Evolutionary conservation across 2,329 filamentous ascomycete species (phyloP), one percentile per base, ranked within the genome.

Genomic region (Alternaria sp.): DNA sequence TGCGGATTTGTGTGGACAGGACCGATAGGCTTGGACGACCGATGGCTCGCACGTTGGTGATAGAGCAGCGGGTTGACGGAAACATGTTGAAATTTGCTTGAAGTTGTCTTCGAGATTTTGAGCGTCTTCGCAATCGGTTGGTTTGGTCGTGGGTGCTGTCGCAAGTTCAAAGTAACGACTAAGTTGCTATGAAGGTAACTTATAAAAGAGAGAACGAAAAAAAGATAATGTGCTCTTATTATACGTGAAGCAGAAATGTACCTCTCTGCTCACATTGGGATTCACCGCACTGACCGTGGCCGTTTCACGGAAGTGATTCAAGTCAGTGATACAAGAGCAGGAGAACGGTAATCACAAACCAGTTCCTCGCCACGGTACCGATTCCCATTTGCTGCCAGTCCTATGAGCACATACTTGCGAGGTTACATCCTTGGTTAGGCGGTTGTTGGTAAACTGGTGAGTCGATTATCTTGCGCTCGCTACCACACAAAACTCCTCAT

Each of bases 1-100:
- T 30, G 32, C 51, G 43, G 18, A 32, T 51, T 46, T 59, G 51
- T 18, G 34, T 38, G 48, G 53, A 38, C 14, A 54, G 39, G 6
- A 41, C n/a, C 24, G 38, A 39, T 8, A 42, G 41, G 16, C 12
- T 22, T 44, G 22, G 48, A 20, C 43, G 12, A 7, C 20, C 38
- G 22, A 22, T 24, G 12, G 39, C 7, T 39, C 36, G 12, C 3
- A 32, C 6, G 12, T 20, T 53, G 20, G 46, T 38, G 14, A 49
- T 38, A 14, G 46, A 49, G 38, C 51, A 18, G 38, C 43, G 26
- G 6, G 24, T 24, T 22, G 39, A 42, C 18, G 36, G 18, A 39
- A 43, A 43, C 38, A 53, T 53, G 1, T 34, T 41, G 34, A 24
- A 12, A 1, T 24, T 14, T 28, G 11, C 16, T 4, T 30, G 16